Evolutionary conservation across 768 basidiomycete genomes (phyloP).

Genomic region (Termitomyces sp.): DNA sequence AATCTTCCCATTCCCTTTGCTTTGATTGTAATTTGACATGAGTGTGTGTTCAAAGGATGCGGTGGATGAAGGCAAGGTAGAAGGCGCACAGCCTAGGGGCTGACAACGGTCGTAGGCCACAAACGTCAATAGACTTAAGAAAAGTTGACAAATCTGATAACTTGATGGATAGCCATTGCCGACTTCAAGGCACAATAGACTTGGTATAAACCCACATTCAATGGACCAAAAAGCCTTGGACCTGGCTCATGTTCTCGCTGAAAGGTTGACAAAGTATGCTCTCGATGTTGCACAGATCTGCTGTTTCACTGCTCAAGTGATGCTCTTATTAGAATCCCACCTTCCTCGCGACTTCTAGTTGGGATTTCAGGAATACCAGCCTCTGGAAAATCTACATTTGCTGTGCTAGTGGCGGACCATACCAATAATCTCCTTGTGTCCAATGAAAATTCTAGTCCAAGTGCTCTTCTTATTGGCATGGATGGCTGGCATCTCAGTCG

Average conservation of each 20-base stretch:
- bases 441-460: constrained; percentile 11
- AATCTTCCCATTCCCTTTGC: constrained; percentile 25
- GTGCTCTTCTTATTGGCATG: constrained; percentile 69
- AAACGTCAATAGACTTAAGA: neutral
- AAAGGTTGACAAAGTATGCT: constrained; percentile 35
- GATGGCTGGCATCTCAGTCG: constrained; percentile 94
- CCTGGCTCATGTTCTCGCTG: constrained; percentile 34
- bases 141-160: neutral
- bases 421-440: constrained; percentile 42
- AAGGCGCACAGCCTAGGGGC: constrained; percentile 6
- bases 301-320: neutral
- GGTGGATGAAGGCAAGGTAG: constrained; percentile 1
- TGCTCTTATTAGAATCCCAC: constrained; percentile 26
- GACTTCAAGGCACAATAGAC: neutral
- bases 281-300: constrained; percentile 1
- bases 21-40: constrained; percentile 26
- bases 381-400: constrained; percentile 82
- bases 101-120: constrained; percentile 4
- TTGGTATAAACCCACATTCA: neutral
- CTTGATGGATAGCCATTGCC: neutral
- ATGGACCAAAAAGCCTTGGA: constrained; percentile 40
- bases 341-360: constrained; percentile 53
- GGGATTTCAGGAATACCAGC: constrained; percentile 81
- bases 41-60: neutral
- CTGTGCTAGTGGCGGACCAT: constrained; percentile 50